Evolutionary conservation across 495 filamentous ascomycete genomes (phyloP), one percentile per base, ranked within the genome.

Genomic region (Parachaetomium inaequale): DNA sequence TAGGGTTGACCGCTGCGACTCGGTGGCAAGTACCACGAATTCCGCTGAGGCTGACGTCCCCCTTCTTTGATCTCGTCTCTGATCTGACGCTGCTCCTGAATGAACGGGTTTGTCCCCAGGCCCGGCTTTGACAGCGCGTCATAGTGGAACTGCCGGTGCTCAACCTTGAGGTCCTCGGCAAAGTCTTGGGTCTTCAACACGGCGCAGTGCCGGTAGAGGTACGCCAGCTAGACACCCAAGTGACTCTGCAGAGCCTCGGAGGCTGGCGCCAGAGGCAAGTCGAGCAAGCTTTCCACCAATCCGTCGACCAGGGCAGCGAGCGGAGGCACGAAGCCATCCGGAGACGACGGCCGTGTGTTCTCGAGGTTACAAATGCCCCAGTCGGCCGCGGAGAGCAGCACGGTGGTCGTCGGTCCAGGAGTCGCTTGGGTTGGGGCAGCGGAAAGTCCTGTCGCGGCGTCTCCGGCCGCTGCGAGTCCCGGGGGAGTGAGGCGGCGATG

Each of bases 111-210:
- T 3, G 55, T 58, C 19, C 55, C 43, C 10, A 58, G n/a, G 11
- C 55, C 42, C 21, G n/a, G 28, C n/a, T 58, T 58, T 10, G 55
- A 58, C 4, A 58, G 55, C 29, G 55, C 55, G 29, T 58, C 55
- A 17, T 58, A 34, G 29, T 58, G 55, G 14, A 58, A 58, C 21
- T 58, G 55, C 17, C 55, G 55, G 26, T 58, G 42, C 12, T 58
- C 55, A 19, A 58, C 7, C 55, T 11, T 15, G 28, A 58, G 17
- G 2, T 36, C 4, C 0, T 23, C 4, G 10, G 29, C 55, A 19
- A 47, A 58, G 6, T 49, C 42, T 25, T 36, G 32, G 0, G 31
- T 40, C 3, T 51, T 50, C 29, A 59, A 40, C 14, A 8, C 11
- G 11, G 19, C 26, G n/a, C 57, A 59, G 45, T 59, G 29, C 0